Conservation (phyloP, 345 rosid species). For the Balakata baccata region DNA sequence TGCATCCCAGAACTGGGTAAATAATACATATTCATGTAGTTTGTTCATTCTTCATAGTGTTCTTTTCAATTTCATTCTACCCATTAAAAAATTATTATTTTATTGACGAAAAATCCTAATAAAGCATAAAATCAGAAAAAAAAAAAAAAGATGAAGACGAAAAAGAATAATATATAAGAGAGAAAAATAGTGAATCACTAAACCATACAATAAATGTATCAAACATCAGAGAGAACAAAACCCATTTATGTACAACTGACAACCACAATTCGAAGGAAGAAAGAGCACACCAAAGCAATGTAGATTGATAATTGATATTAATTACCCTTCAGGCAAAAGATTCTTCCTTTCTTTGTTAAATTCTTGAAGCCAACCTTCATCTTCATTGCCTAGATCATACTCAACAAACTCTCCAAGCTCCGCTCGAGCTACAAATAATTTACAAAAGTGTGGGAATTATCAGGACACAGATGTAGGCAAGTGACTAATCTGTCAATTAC, state of each 20-base stretch:
- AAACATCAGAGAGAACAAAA: too few relatives aligned
- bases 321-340: conserved; percentile 69
- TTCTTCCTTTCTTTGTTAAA: conserved; percentile 55
- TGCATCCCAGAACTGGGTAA: background rate
- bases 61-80: background rate
- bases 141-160: background rate
- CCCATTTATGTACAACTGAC: background rate
- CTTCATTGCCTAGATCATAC: conserved; percentile 96
- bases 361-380: conserved; percentile 88
- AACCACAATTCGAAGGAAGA: background rate
- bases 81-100: background rate
- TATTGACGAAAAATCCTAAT: background rate
- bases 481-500: conserved; percentile 1
- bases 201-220: too few relatives aligned
- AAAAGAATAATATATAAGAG: background rate
- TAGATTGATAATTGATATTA: background rate
- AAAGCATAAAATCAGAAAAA: background rate
- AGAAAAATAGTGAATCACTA: too few relatives aligned
- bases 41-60: background rate
- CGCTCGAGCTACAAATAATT: conserved; percentile 67
- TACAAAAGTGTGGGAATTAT: conserved; percentile 17
- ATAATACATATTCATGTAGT: background rate
- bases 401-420: conserved; percentile 98
- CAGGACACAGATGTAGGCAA: background rate
- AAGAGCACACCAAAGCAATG: background rate